Evolutionary conservation across 805 yeast genomes (phyloP).

Genomic region (Wickerhamomyces ciferrii): DNA sequence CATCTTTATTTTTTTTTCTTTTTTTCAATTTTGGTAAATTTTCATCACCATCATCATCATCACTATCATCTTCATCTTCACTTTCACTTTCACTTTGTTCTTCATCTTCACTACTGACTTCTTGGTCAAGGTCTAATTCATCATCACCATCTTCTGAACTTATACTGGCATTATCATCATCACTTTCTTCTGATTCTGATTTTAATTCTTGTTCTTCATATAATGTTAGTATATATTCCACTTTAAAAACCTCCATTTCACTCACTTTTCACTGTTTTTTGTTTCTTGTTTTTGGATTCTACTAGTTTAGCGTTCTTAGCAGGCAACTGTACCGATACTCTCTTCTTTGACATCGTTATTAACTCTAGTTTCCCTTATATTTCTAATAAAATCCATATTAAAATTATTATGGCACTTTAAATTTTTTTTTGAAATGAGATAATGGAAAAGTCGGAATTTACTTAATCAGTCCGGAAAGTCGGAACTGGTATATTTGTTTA

Average conservation of each 20-base stretch:
- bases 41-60: slow-evolving; percentile 28
- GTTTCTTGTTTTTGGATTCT: not conserved
- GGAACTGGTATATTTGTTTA: not conserved
- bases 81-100: slow-evolving; percentile 15
- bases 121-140: slow-evolving; percentile 11
- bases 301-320: not conserved
- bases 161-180: slow-evolving; percentile 1
- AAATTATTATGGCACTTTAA: not conserved
- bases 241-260: not conserved
- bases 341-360: slow-evolving; percentile 15
- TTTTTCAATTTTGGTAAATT: slow-evolving; percentile 42
- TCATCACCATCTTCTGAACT: slow-evolving; percentile 7
- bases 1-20: slow-evolving; percentile 54
- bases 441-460: not conserved
- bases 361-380: not conserved
- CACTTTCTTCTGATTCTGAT: slow-evolving; percentile 9
- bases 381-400: not conserved
- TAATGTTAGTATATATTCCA: not conserved
- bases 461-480: no score
- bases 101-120: slow-evolving; percentile 15
- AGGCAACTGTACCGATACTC: slow-evolving; percentile 14
- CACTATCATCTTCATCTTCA: slow-evolving; percentile 17
- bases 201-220: not conserved
- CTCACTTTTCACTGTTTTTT: not conserved
- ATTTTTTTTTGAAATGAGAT: not conserved